phyloP scores from a whole-genome alignment of 1,284 basidiomycete species.

The Sphaerobolus stellatus region DNA sequence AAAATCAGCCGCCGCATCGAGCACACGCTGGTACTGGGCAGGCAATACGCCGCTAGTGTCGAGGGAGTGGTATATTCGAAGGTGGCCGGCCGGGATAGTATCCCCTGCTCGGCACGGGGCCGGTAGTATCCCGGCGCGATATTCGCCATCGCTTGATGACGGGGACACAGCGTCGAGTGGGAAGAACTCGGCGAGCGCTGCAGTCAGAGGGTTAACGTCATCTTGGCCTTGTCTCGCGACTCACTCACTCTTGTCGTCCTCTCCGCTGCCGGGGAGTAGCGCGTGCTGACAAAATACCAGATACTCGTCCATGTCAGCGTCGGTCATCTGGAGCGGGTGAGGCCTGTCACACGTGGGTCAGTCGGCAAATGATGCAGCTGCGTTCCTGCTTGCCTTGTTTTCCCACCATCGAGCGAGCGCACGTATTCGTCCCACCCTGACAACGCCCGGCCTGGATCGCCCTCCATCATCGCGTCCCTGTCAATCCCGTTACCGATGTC shows the following conservation, averaged over 20 bases:
- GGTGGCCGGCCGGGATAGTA: conserved; percentile 45
- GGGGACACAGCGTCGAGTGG: conserved; percentile 12
- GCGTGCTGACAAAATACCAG: conserved; percentile 63
- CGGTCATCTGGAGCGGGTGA: too few relatives aligned
- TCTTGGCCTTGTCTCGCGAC: conserved; percentile 1
- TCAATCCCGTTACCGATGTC: conserved; percentile 2
- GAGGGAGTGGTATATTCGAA: conserved; percentile 53
- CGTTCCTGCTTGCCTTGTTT: conserved; percentile 31
- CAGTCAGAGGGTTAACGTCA: neutral
- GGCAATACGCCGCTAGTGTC: conserved; percentile 61
- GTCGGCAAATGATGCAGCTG: conserved; percentile 23
- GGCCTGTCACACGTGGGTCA: conserved; percentile 62
- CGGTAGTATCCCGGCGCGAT: neutral
- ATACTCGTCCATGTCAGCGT: conserved; percentile 61
- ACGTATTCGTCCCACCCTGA: conserved; percentile 57
- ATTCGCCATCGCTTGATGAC: neutral
- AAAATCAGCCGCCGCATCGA: conserved; percentile 50
- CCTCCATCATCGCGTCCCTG: conserved; percentile 47
- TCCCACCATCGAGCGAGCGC: conserved; percentile 3
- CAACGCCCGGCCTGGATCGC: conserved; percentile 65
- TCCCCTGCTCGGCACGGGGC: neutral
- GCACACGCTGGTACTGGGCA: conserved; percentile 46
- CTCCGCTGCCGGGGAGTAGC: conserved; percentile 35
- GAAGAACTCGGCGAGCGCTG: conserved; percentile 19
- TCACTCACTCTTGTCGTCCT: conserved; percentile 7